Conservation (phyloP, 2,329 filamentous ascomycete genomes). For the Colletotrichum sp. region DNA sequence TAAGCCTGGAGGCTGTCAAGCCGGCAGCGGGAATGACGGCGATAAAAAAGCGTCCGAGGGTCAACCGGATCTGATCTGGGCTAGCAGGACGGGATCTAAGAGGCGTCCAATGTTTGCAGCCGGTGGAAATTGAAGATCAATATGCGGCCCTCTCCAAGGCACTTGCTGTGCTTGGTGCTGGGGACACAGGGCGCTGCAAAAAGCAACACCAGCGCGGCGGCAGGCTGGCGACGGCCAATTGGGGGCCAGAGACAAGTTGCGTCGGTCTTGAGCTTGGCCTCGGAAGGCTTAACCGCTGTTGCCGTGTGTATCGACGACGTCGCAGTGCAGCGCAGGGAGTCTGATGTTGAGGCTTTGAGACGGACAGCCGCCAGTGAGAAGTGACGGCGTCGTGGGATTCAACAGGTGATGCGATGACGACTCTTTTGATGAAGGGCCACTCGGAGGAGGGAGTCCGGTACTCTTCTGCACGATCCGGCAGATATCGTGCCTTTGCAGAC, state of each 20-base stretch:
- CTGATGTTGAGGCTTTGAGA: constrained; percentile 2
- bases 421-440: neutral
- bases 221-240: neutral
- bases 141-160: neutral
- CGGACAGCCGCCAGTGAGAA: neutral
- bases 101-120: constrained; percentile 22
- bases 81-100: constrained; percentile 15
- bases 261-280: neutral
- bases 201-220: constrained; percentile 3
- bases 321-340: neutral
- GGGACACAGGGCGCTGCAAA: neutral
- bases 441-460: neutral
- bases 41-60: neutral
- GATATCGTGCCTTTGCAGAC: neutral
- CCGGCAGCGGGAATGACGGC: constrained; percentile 8
- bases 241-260: neutral
- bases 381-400: neutral
- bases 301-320: neutral
- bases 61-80: constrained; percentile 9
- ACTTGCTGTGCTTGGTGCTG: neutral
- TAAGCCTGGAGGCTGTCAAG: neutral
- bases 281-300: neutral
- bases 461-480: neutral
- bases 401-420: neutral
- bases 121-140: constrained; percentile 20